Evolutionary conservation across 1,139 yeast species (phyloP), one percentile per base, ranked within the genome.

Genomic region (Groenewaldozyma auringiensis): DNA sequence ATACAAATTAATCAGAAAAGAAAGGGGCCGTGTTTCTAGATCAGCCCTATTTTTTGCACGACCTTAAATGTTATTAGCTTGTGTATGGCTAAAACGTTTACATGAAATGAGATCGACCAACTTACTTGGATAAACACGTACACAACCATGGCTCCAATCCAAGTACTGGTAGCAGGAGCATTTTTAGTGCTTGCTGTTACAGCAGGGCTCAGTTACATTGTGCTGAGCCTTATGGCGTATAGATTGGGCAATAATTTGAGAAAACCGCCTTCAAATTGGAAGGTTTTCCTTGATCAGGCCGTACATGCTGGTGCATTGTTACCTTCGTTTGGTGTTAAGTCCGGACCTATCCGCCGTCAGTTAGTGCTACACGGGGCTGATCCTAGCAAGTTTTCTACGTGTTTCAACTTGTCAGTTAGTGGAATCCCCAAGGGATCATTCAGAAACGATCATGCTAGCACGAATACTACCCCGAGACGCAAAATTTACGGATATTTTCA

Each of bases 401-500:
- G 50, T 18, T 39, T 43, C 37, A 50, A 51, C 2, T 43, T 56
- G 43, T 45, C 52, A 9, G 45, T 53, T 13, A 34, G 48, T n/a
- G 52, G 53, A 37, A 49, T 60, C 33, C 52, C 57, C 37, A 51
- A 47, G 29, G 29, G 29, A 25, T 25, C 29, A 11, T 25, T 25
- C 11, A 6, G 29, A 8, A 11, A 25, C 6, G 11, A 25, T 6
- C 50, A 46, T 9, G 51, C 53, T 2, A 47, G 50, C 46, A 21
- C 41, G 14, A 37, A 29, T 29, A 40, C 48, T 35, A 40, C 43
- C 37, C 40, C 45, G 33, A 42, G 37, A 51, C 34, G 56, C 53
- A 61, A 47, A 43, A 61, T 86, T 17, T 83, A 70, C 58, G 99
- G 97, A 4, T 89, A 85, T 60, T 88, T 92, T 70, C 99, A 94